Evolutionary conservation across 352 stramenopile species (phyloP), one percentile per base, ranked within the genome.

Genomic region (Globisporangium apiculatum): DNA sequence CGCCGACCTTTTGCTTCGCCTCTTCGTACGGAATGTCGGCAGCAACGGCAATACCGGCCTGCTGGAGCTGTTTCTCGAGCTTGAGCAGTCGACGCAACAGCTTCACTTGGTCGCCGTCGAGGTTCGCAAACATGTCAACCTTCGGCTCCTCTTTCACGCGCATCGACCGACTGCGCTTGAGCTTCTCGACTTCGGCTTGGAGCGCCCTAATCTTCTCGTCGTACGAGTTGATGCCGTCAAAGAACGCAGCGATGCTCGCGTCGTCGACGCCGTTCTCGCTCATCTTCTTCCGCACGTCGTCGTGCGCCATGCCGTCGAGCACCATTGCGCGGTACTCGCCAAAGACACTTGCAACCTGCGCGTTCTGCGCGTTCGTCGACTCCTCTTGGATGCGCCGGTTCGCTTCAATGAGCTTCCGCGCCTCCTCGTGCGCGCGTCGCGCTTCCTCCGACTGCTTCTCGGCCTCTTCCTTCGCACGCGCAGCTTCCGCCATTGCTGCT

Each of bases 21-120:
- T 96, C 84, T 65, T 96, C 87, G 63, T 97, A 97, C 40, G 90
- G 83, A 75, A 97, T 97, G 76, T 97, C 90, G 18, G 93, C 90
- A 36, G 88, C 88, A 49, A 97, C 82, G 54, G 80, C 82, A 64
- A 94, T 94, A 83, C 84, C 84, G 56, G 84, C 84, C 46, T 90
- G 71, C 48, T 89, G 75, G 57, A 94, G 57, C 60, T 92, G 84
- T 62, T 91, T 91, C 45, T 94, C 84, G 2, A 94, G 69, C 60
- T 92, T 92, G 12, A 91, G 59, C 58, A 94, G 50, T 60, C 84
- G 84, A 62, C 84, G 84, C 51, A 94, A 60, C 61, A 94, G 48
- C 57, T 85, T 78, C 7, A 88, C 81, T 65, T 94, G 84, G 51
- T 94, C 84, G 37, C 65, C 79, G 65, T 89, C 79, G 70, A 89